Evolutionary conservation across 352 stramenopile species (phyloP).

Genomic region (Hyphochytrium catenoides): DNA sequence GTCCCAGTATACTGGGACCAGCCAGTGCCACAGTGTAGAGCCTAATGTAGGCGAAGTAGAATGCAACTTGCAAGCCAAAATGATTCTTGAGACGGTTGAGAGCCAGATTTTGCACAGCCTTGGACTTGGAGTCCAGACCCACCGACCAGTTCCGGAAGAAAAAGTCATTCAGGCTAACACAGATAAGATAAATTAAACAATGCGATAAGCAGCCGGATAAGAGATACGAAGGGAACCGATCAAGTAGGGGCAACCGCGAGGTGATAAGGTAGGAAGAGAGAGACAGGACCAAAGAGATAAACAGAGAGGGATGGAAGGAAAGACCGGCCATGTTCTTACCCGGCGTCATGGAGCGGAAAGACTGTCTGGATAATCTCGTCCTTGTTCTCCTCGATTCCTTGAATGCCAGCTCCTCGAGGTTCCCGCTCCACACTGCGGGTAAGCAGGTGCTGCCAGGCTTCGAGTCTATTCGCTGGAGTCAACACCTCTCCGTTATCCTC

Average conservation of each 20-base stretch:
- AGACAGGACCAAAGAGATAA: too few relatives aligned
- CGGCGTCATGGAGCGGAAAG: constrained; percentile 29
- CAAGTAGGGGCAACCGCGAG: too few relatives aligned
- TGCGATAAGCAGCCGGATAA: too few relatives aligned
- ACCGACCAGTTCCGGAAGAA: too few relatives aligned
- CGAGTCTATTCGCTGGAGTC: constrained; percentile 20
- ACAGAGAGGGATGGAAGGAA: too few relatives aligned
- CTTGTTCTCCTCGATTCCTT: constrained; percentile 23
- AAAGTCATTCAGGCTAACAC: too few relatives aligned
- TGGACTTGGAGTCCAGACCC: too few relatives aligned
- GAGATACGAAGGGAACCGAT: too few relatives aligned
- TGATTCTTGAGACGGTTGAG: constrained; percentile 33
- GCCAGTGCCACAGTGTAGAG: constrained; percentile 43
- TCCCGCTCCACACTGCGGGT: constrained; percentile 19
- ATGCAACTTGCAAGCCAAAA: constrained; percentile 61
- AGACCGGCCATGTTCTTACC: too few relatives aligned
- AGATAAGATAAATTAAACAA: too few relatives aligned
- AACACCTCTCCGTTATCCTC: constrained; percentile 24
- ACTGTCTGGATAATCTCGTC: constrained; percentile 22
- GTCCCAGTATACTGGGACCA: constrained; percentile 18
- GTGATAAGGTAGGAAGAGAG: too few relatives aligned
- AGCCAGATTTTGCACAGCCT: too few relatives aligned
- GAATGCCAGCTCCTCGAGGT: constrained; percentile 19
- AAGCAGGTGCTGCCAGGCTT: constrained; percentile 24
- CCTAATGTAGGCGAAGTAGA: constrained; percentile 66